Conservation (phyloP, 192 early-diverging fungal species). For the Mortierella antarctica region DNA sequence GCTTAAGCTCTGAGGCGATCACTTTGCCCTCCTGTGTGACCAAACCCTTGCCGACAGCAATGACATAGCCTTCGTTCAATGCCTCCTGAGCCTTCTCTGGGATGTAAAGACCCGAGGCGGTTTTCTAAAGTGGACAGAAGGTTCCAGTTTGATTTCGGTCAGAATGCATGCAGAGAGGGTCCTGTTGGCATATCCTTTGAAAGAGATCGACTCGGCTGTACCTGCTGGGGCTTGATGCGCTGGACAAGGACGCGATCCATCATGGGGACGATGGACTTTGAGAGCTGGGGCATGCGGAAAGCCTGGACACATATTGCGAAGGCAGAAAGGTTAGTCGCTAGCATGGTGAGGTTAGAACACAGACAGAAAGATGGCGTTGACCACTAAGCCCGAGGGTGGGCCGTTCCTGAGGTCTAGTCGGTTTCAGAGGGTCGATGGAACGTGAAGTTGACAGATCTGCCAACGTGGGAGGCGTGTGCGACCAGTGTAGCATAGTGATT, state of each 20-base stretch:
- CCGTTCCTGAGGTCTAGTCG: too few species aligned
- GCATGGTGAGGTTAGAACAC: background rate
- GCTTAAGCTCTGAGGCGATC: constrained; percentile 79
- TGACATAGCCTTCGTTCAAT: constrained; percentile 93
- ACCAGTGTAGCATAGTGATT: too few species aligned
- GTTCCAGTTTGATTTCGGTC: constrained; percentile 1
- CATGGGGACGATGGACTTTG: constrained; percentile 93
- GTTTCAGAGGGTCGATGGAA: too few species aligned
- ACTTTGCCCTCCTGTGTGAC: constrained; percentile 81
- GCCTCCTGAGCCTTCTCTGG: constrained; percentile 97
- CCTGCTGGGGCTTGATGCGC: constrained; percentile 91
- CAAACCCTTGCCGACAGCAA: constrained; percentile 91
- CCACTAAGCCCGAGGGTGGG: background rate
- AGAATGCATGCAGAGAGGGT: background rate
- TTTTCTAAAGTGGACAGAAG: constrained; percentile 69
- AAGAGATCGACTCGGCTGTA: constrained; percentile 23
- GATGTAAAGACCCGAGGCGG: constrained; percentile 92
- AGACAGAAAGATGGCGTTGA: background rate
- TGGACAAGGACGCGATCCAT: constrained; percentile 97
- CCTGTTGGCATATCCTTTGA: too few species aligned
- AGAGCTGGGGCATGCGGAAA: constrained; percentile 23
- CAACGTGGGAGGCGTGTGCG: too few species aligned
- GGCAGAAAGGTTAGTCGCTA: too few species aligned
- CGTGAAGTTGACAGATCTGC: too few species aligned
- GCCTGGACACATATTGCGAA: constrained; percentile 3